These are phyloP conservation scores for Ascomycota sp. DNA, from an alignment of 2,329 filamentous ascomycete genomes.

Conservation along the genomic window DNA sequence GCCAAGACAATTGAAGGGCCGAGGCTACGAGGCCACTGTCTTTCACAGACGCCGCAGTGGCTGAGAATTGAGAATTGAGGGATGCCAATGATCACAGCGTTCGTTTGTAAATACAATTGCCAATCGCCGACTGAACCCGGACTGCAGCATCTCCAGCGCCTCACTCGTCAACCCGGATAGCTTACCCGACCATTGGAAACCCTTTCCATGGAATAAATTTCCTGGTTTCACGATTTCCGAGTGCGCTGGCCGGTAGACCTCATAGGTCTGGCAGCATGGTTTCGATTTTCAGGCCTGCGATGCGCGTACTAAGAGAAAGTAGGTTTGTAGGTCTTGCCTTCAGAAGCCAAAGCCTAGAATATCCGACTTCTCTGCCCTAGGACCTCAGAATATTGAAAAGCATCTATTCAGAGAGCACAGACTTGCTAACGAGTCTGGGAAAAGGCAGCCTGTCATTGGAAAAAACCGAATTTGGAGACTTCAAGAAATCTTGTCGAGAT, in stretches of 20 bases:
- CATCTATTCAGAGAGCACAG: conserved; percentile 1
- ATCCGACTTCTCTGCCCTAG: not conserved
- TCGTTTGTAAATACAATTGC: no score
- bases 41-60: no score
- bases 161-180: no score
- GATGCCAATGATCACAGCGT: no score
- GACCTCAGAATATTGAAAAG: conserved; percentile 2
- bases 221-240: not conserved
- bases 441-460: not conserved
- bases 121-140: no score
- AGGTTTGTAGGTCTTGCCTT: conserved; percentile 1
- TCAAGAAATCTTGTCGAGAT: conserved; percentile 2
- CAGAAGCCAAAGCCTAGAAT: not conserved
- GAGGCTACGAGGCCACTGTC: no score
- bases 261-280: conserved; percentile 1
- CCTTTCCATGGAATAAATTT: conserved; percentile 1
- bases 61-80: no score
- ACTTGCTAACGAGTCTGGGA: not conserved
- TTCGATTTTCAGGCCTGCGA: not conserved
- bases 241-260: conserved; percentile 1
- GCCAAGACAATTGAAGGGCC: no score
- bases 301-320: not conserved
- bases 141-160: no score
- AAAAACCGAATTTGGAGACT: conserved; percentile 1
- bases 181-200: no score